These are phyloP conservation scores for Grammothele lineata DNA, from an alignment of 768 basidiomycete species.

Conservation along the genomic window DNA sequence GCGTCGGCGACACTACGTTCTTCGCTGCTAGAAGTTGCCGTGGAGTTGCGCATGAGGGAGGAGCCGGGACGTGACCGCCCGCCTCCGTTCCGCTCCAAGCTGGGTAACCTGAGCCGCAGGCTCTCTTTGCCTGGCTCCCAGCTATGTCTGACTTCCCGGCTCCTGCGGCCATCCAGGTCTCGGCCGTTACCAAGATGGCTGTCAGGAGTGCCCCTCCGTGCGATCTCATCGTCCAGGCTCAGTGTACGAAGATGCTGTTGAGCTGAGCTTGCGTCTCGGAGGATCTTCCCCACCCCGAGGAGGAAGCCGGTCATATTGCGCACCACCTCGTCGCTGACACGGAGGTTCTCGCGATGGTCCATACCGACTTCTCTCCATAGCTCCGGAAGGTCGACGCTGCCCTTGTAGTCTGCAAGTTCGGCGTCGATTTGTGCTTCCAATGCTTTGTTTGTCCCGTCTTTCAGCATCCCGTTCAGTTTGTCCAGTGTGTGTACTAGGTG, in stretches of 20 bases:
- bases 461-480: conserved; percentile 57
- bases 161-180: conserved; percentile 53
- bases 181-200: conserved; percentile 35
- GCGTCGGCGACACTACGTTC: conserved; percentile 19
- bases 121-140: conserved; percentile 35
- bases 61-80: conserved; percentile 14
- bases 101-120: conserved; percentile 24
- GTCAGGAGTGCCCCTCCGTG: conserved; percentile 33
- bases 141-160: conserved; percentile 43
- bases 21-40: conserved; percentile 27
- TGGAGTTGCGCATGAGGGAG: conserved; percentile 19
- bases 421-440: conserved; percentile 73
- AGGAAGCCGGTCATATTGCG: conserved; percentile 72
- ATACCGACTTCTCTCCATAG: conserved; percentile 67
- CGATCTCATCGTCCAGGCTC: conserved; percentile 50
- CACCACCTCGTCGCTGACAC: conserved; percentile 76
- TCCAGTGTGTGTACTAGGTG: conserved; percentile 63
- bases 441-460: conserved; percentile 51
- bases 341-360: conserved; percentile 68
- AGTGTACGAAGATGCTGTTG: conserved; percentile 44
- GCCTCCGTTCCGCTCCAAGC: conserved; percentile 15
- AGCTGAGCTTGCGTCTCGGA: conserved; percentile 48
- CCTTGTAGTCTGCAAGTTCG: conserved; percentile 51
- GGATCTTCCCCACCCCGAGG: conserved; percentile 66
- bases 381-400: conserved; percentile 40